phyloP scores from a whole-genome alignment of 345 rosid genomes.

The Gossypium longicalyx region DNA sequence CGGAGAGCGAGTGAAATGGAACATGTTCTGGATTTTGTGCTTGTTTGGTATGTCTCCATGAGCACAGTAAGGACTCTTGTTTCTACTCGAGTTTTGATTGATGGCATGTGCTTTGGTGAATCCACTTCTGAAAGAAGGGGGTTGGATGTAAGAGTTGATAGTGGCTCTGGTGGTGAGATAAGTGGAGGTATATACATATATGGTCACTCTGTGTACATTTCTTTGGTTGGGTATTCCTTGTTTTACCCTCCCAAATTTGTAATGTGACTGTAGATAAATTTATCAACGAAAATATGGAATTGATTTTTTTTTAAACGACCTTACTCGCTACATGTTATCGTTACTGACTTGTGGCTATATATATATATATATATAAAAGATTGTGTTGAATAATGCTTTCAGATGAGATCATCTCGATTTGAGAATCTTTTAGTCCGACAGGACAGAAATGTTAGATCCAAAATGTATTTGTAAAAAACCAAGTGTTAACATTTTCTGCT shows the following conservation, averaged over 20 bases:
- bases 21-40: not conserved
- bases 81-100: not conserved
- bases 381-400: not conserved
- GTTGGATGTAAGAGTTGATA: not conserved
- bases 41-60: not conserved
- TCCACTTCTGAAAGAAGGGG: not conserved
- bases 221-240: conserved; percentile 16
- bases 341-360: not conserved
- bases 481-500: not conserved
- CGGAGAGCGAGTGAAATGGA: not conserved
- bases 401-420: not conserved
- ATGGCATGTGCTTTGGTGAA: not conserved
- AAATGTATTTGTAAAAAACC: not conserved
- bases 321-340: not conserved
- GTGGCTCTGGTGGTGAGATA: conserved; percentile 3
- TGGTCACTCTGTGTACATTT: conserved; percentile 24
- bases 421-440: not conserved
- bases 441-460: too few species aligned
- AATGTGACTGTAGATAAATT: conserved; percentile 8
- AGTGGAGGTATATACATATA: conserved; percentile 10
- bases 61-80: not conserved
- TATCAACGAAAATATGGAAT: conserved; percentile 20
- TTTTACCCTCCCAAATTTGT: conserved; percentile 24
- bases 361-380: too few species aligned
- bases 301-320: not conserved